These are phyloP conservation scores for Boletus rufocinnamomeus DNA, from an alignment of 768 basidiomycete species.

Conservation along the genomic window DNA sequence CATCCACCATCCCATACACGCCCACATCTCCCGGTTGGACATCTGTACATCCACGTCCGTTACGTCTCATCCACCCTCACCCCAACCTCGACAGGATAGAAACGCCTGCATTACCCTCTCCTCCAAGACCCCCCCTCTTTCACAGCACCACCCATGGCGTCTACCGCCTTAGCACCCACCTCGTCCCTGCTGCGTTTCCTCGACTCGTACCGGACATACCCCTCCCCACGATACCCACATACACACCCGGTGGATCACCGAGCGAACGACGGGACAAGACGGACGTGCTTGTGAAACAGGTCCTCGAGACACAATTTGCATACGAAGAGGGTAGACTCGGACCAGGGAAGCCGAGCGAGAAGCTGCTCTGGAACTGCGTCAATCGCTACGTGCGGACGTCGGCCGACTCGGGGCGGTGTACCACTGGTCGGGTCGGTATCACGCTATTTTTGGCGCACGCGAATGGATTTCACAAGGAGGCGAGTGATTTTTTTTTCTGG, in stretches of 20 bases:
- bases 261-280: conserved; percentile 15
- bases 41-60: conserved; percentile 25
- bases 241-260: background rate
- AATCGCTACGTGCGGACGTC: conserved; percentile 60
- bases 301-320: conserved; percentile 15
- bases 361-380: conserved; percentile 64
- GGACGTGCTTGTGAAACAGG: conserved; percentile 20
- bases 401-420: background rate
- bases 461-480: conserved; percentile 90
- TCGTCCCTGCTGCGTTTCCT: conserved; percentile 34
- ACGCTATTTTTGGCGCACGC: conserved; percentile 82
- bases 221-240: conserved; percentile 22
- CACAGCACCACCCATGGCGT: conserved; percentile 17
- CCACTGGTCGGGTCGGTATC: conserved; percentile 24
- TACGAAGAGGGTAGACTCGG: conserved; percentile 22
- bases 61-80: conserved; percentile 15
- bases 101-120: conserved; percentile 24
- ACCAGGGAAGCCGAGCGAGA: conserved; percentile 19
- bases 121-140: conserved; percentile 22
- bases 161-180: conserved; percentile 32
- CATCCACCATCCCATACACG: conserved; percentile 22
- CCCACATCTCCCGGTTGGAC: conserved; percentile 22
- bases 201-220: conserved; percentile 27
- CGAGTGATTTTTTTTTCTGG: conserved; percentile 29
- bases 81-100: conserved; percentile 8